phyloP scores from a whole-genome alignment of 83 land plant genomes.

The Picea engelmannii region DNA sequence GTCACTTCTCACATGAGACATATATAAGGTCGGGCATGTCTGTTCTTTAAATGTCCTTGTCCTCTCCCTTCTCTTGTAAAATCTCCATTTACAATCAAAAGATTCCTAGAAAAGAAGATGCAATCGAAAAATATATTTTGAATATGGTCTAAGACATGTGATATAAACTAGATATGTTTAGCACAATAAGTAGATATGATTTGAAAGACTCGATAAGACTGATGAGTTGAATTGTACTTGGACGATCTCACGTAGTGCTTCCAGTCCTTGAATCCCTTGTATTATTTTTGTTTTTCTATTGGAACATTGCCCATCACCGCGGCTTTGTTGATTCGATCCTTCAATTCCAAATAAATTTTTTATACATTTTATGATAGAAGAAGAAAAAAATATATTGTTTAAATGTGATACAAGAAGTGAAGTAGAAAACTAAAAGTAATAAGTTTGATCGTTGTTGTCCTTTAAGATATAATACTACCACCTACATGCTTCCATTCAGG shows the following conservation, averaged over 20 bases:
- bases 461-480: no score
- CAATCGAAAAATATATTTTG: no score
- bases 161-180: no score
- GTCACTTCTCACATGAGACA: constrained; percentile 52
- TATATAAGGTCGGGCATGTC: constrained; percentile 46
- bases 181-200: no score
- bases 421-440: no score
- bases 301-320: constrained; percentile 27
- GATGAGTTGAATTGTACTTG: constrained; percentile 42
- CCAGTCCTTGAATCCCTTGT: constrained; percentile 52
- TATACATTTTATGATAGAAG: constrained; percentile 33
- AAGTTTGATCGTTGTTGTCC: no score
- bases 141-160: no score
- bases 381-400: not conserved
- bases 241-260: constrained; percentile 35
- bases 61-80: constrained; percentile 27
- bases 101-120: not conserved
- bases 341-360: constrained; percentile 28
- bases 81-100: constrained; percentile 11
- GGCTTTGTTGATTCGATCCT: constrained; percentile 29
- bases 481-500: no score
- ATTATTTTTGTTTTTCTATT: constrained; percentile 20
- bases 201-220: no score
- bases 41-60: constrained; percentile 27
- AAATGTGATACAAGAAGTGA: not conserved